Evolutionary conservation across 164 flowering plant species (phyloP), one percentile per base, ranked within the genome.

Genomic region (Tetrastigma voinierianum): DNA sequence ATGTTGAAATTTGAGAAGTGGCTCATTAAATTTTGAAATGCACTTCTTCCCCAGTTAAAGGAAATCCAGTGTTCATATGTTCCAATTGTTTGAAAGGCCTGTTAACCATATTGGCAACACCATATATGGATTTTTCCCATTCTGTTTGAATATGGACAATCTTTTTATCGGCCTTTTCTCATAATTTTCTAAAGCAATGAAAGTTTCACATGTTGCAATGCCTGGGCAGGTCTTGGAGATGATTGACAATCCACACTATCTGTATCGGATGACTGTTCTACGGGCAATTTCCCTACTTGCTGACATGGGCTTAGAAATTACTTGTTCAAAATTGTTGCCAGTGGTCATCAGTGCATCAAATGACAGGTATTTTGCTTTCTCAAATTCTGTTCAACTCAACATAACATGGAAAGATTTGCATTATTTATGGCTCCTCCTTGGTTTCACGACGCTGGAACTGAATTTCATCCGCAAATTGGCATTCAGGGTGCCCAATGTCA

Each of bases 401-500:
- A 13, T 40, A 23, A 55, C n/a, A 13, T 25, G 21, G 49, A 20
- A 57, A 7, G 32, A 18, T 54, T 20, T n/a, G 15, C 24, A 20
- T 24, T 69, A 40, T 54, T n/a, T n/a, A n/a, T n/a, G 10, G 13
- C 49, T 61, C 46, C 45, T 46, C n/a, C n/a, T n/a, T 53, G 62
- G 32, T 23, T 67, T 45, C 54, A 47, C 21, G 49, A 13, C 47
- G 19, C 23, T 64, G 15, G 25, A 2, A n/a, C 58, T 58, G 19
- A 54, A 24, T 58, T 65, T 32, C 6, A n/a, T n/a, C n/a, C n/a
- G 40, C 40, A 5, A 46, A 16, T 72, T 18, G 40, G 14, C 87
- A 91, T n/a, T n/a, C n/a, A n/a, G 98, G 81, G 95, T 91, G 44
- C 96, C 97, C 43, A 91, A 94, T 74, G 87, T 94, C 75, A 94